phyloP scores from a whole-genome alignment of 768 basidiomycete genomes.

The Rhizopogon vinicolor region DNA sequence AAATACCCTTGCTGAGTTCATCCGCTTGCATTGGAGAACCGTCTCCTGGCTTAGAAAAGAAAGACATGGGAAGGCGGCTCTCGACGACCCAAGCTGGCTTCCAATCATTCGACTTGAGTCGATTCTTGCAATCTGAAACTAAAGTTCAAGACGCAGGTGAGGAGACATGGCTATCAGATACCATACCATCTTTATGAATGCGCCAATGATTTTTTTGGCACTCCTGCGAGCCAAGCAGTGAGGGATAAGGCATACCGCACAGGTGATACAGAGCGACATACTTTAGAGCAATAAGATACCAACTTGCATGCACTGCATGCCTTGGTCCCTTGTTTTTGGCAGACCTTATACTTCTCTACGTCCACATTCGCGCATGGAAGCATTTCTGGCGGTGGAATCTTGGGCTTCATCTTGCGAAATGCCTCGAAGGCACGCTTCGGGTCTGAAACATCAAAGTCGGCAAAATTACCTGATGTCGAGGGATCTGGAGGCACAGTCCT shows the following conservation, averaged over 20 bases:
- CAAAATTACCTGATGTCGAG: not conserved
- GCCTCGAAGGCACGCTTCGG: not conserved
- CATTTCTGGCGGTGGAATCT: slow-evolving; percentile 19
- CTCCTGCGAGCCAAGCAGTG: slow-evolving; percentile 17
- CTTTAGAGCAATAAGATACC: slow-evolving; percentile 42
- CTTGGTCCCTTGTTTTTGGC: slow-evolving; percentile 26
- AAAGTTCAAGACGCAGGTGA: not conserved
- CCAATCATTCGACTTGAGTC: slow-evolving; percentile 14
- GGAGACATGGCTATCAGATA: not conserved
- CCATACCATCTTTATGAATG: slow-evolving; percentile 31
- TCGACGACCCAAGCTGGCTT: slow-evolving; percentile 18
- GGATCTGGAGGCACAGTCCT: not conserved
- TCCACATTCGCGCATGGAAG: slow-evolving; percentile 35
- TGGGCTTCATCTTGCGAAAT: slow-evolving; percentile 7
- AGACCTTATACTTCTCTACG: slow-evolving; percentile 14
- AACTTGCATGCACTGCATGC: slow-evolving; percentile 29
- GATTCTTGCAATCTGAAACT: slow-evolving; percentile 19
- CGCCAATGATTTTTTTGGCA: slow-evolving; percentile 40
- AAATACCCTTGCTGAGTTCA: slow-evolving; percentile 24
- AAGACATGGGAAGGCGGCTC: slow-evolving; percentile 16
- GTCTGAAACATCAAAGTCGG: not conserved
- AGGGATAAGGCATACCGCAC: not conserved
- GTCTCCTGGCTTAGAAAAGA: slow-evolving; percentile 9
- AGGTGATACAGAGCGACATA: not conserved
- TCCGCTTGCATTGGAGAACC: slow-evolving; percentile 10